These are phyloP conservation scores for Coemansia sp. DNA, from an alignment of 192 early-diverging fungal species.

Conservation along the genomic window DNA sequence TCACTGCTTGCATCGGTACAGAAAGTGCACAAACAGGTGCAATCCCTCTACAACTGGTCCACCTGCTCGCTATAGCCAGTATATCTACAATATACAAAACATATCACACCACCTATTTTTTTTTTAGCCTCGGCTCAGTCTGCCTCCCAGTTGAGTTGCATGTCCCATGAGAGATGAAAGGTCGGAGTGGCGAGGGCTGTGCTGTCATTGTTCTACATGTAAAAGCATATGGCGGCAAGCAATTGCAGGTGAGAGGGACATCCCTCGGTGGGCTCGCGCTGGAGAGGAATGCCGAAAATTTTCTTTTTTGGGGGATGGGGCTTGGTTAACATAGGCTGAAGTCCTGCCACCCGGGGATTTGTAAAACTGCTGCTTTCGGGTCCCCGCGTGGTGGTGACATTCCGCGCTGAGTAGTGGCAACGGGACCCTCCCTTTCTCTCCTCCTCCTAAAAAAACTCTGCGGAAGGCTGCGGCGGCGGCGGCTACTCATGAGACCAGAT, in stretches of 20 bases:
- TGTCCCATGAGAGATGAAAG: constrained; percentile 7
- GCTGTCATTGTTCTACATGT: not conserved
- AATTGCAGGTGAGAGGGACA: not conserved
- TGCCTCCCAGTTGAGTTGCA: not conserved
- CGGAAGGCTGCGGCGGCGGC: constrained; percentile 4
- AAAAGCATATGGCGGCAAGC: constrained; percentile 2
- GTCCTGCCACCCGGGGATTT: not conserved
- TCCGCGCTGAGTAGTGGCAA: not conserved
- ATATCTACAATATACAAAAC: not conserved
- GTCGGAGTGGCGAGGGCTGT: constrained; percentile 7
- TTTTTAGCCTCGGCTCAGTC: not conserved
- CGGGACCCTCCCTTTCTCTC: not conserved
- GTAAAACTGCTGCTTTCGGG: not conserved
- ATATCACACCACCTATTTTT: constrained; percentile 4
- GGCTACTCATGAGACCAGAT: constrained; percentile 10
- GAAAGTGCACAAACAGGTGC: not conserved
- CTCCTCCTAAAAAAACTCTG: not conserved
- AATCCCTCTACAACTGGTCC: not conserved
- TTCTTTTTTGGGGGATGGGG: not conserved
- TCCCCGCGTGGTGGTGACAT: not conserved
- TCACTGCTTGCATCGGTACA: not conserved
- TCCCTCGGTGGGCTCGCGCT: not conserved
- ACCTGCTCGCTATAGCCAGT: not conserved
- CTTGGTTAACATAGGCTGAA: not conserved
- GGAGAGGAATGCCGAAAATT: not conserved